phyloP scores from a whole-genome alignment of 345 rosid species.

The Ceriops zippeliana region DNA sequence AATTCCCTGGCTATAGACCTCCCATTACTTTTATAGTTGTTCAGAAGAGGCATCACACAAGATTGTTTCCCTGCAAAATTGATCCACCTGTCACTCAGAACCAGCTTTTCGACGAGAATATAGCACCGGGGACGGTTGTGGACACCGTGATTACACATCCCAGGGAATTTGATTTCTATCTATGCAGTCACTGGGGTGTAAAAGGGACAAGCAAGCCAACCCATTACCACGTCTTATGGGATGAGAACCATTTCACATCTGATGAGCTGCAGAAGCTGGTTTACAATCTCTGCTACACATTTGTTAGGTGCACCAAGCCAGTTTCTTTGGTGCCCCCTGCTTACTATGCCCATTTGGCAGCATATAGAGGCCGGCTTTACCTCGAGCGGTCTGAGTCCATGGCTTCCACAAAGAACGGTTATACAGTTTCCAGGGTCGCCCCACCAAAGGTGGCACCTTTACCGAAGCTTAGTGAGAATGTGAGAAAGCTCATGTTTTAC shows the following conservation, averaged over 20 bases:
- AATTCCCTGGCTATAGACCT: slow-evolving; percentile 58
- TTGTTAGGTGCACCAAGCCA: slow-evolving; percentile 93
- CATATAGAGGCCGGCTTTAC: slow-evolving; percentile 90
- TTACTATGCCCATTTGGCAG: slow-evolving; percentile 92
- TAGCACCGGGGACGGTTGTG: slow-evolving; percentile 89
- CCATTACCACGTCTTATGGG: slow-evolving; percentile 82
- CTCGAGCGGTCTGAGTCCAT: slow-evolving; percentile 63
- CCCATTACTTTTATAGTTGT: slow-evolving; percentile 79
- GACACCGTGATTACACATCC: slow-evolving; percentile 91
- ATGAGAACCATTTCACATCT: slow-evolving; percentile 83
- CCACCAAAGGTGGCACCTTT: slow-evolving; percentile 82
- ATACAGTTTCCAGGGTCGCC: slow-evolving; percentile 53
- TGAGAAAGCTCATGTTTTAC: slow-evolving; percentile 89
- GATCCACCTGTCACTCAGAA: slow-evolving; percentile 30
- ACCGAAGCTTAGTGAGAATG: slow-evolving; percentile 76
- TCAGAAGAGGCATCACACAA: slow-evolving; percentile 91
- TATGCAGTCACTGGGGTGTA: slow-evolving; percentile 89
- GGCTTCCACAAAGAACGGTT: slow-evolving; percentile 32
- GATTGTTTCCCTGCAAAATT: slow-evolving; percentile 57
- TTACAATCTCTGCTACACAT: slow-evolving; percentile 81
- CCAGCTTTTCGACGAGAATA: slow-evolving; percentile 51
- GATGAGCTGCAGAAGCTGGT: slow-evolving; percentile 89
- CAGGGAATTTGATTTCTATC: slow-evolving; percentile 84
- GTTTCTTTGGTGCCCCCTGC: slow-evolving; percentile 89
- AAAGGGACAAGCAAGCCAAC: slow-evolving; percentile 96